Percentiles rank a stretch among this genome's conserved stretches.
These are phyloP conservation scores for Nothomitra cinnamomea DNA, from an alignment of 2,329 filamentous ascomycete species.

Conservation along the genomic window DNA sequence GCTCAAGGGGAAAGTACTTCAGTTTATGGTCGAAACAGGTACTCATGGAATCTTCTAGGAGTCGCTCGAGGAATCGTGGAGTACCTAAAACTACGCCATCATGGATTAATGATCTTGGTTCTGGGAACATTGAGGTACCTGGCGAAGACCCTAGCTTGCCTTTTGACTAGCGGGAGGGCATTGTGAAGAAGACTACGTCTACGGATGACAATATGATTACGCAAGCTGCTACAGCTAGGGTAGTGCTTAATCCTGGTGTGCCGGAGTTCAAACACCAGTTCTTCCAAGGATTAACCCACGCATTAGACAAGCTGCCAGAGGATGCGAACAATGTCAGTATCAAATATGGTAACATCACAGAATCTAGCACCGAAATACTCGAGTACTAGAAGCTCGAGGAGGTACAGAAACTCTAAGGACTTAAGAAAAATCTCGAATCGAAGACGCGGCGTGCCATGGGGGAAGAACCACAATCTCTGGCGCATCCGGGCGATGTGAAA, in stretches of 20 bases:
- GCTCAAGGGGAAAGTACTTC: conserved; percentile 38
- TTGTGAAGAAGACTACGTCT: background rate
- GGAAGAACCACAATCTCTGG: background rate
- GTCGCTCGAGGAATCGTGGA: conserved; percentile 7
- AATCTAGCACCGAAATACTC: background rate
- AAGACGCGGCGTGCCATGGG: too few species aligned
- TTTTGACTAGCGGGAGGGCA: background rate
- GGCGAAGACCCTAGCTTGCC: background rate
- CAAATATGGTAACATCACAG: background rate
- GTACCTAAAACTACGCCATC: conserved; percentile 15
- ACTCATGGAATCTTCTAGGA: background rate
- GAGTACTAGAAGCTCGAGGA: background rate
- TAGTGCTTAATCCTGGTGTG: conserved; percentile 21
- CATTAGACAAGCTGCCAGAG: background rate
- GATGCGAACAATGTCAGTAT: background rate
- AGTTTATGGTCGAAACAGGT: conserved; percentile 46
- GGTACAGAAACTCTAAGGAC: background rate
- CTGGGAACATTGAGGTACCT: background rate
- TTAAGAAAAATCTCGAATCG: too few species aligned
- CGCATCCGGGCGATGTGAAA: background rate
- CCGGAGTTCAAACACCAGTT: conserved; percentile 22
- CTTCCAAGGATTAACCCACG: background rate
- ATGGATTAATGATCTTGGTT: conserved; percentile 18
- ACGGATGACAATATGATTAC: conserved; percentile 11
- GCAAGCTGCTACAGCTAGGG: conserved; percentile 4